A percentile compares a stretch with the other conserved stretches of the same genome.
phyloP scores from a whole-genome alignment of 768 basidiomycete genomes.

The Hypsizygus marmoreus region DNA sequence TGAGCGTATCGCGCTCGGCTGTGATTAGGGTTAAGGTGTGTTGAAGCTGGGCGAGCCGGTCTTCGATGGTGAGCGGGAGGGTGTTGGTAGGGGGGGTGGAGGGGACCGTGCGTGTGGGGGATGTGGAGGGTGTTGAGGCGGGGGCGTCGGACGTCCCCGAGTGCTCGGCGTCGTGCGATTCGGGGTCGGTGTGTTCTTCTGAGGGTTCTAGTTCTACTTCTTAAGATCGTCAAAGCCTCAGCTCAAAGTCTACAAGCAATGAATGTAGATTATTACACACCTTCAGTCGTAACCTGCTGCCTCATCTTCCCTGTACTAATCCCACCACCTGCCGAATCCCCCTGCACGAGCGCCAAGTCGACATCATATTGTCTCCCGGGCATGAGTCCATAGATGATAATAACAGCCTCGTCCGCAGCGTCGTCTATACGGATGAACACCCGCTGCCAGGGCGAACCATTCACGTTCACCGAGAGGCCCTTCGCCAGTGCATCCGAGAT shows the following conservation, averaged over 20 bases:
- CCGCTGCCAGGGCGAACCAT: slow-evolving; percentile 75
- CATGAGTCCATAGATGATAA: slow-evolving; percentile 87
- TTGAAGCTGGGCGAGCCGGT: slow-evolving; percentile 65
- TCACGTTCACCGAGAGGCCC: slow-evolving; percentile 79
- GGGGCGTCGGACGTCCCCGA: slow-evolving; percentile 35
- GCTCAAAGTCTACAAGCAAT: not conserved
- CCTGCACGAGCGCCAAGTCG: slow-evolving; percentile 73
- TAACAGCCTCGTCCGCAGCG: slow-evolving; percentile 81
- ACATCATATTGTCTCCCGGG: slow-evolving; percentile 92
- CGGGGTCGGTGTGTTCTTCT: slow-evolving; percentile 36
- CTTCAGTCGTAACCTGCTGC: slow-evolving; percentile 70
- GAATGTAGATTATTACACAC: slow-evolving; percentile 26
- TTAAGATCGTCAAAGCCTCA: not conserved
- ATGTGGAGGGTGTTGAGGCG: slow-evolving; percentile 42
- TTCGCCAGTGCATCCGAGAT: slow-evolving; percentile 70
- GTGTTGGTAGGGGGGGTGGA: slow-evolving; percentile 32
- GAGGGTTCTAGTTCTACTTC: slow-evolving; percentile 29
- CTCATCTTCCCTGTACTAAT: slow-evolving; percentile 47
- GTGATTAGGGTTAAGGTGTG: slow-evolving; percentile 64
- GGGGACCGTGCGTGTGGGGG: slow-evolving; percentile 35
- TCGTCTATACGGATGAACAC: slow-evolving; percentile 82
- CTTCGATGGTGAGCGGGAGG: slow-evolving; percentile 59
- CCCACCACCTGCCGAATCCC: too few relatives aligned
- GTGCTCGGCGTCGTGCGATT: slow-evolving; percentile 31
- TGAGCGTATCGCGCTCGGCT: slow-evolving; percentile 68